Conservation (phyloP, 306 rosid species). For the Nissolia schottii region DNA sequence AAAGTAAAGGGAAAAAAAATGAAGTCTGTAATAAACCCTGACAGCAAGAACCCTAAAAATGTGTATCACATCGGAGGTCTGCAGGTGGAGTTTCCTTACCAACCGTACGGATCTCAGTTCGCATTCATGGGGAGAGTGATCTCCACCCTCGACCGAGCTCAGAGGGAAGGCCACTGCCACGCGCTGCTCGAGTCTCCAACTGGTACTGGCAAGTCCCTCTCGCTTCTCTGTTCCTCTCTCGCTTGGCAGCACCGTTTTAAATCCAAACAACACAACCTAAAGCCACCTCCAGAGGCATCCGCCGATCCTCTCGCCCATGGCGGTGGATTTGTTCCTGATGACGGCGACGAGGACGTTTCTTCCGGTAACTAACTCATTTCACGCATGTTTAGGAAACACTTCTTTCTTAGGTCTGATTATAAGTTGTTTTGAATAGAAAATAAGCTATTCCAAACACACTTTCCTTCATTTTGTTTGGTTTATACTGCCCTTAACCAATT, state of each 20-base stretch:
- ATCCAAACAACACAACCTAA: constrained; percentile 35
- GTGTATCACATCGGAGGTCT: constrained; percentile 79
- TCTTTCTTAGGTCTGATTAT: no score
- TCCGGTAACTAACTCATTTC: constrained; percentile 29
- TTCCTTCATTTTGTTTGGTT: neutral
- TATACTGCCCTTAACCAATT: neutral
- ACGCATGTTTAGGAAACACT: no score
- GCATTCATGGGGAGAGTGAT: constrained; percentile 88
- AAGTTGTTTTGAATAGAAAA: no score
- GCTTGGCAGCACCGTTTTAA: constrained; percentile 80
- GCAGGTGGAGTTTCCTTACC: constrained; percentile 80
- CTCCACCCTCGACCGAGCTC: constrained; percentile 81
- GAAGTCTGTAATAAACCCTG: constrained; percentile 43
- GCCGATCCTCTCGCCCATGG: constrained; percentile 67
- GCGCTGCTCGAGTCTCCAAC: constrained; percentile 95
- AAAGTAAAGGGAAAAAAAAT: constrained; percentile 18
- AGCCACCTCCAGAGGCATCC: constrained; percentile 53
- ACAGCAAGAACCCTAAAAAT: constrained; percentile 40
- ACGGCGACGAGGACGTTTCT: constrained; percentile 32
- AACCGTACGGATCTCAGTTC: constrained; percentile 86
- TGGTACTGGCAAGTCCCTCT: constrained; percentile 91
- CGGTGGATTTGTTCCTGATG: constrained; percentile 78
- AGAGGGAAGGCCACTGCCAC: constrained; percentile 81
- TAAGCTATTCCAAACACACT: no score
- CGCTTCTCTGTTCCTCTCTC: constrained; percentile 83